Evolutionary conservation across 129 eudicot species (phyloP).

Genomic region (Helianthus tuberosus): DNA sequence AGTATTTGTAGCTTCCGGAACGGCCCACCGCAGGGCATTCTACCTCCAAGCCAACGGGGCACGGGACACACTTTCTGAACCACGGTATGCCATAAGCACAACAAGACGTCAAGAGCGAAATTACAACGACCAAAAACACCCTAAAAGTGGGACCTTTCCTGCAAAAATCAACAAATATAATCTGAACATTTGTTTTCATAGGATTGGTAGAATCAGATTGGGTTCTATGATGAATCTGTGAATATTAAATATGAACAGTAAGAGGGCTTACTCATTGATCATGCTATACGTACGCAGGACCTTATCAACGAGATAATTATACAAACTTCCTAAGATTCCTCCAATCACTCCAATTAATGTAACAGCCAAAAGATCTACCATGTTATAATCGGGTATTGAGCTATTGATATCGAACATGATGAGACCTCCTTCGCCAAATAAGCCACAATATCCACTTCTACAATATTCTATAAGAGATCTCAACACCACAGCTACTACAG

Average conservation of each 20-base stretch:
- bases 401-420: constrained; percentile 89
- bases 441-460: constrained; percentile 73
- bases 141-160: constrained; percentile 82
- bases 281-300: constrained; percentile 79
- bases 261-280: constrained; percentile 69
- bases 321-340: constrained; percentile 80
- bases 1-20: constrained; percentile 76
- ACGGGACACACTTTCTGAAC: constrained; percentile 72
- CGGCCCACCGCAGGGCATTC: constrained; percentile 74
- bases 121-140: constrained; percentile 56
- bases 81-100: constrained; percentile 91
- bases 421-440: constrained; percentile 92
- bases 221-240: constrained; percentile 2
- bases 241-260: neutral
- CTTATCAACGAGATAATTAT: constrained; percentile 86
- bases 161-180: constrained; percentile 38
- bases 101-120: constrained; percentile 84
- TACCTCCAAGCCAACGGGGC: constrained; percentile 54
- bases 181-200: neutral
- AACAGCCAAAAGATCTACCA: constrained; percentile 72
- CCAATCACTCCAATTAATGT: constrained; percentile 78
- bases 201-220: neutral
- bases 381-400: constrained; percentile 50
- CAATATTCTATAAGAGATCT: constrained; percentile 76
- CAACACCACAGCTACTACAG: constrained; percentile 88